Percentiles rank a stretch among this genome's conserved stretches.
Conservation (phyloP, 331 rosid species). For the Prunus yedoensis region DNA sequence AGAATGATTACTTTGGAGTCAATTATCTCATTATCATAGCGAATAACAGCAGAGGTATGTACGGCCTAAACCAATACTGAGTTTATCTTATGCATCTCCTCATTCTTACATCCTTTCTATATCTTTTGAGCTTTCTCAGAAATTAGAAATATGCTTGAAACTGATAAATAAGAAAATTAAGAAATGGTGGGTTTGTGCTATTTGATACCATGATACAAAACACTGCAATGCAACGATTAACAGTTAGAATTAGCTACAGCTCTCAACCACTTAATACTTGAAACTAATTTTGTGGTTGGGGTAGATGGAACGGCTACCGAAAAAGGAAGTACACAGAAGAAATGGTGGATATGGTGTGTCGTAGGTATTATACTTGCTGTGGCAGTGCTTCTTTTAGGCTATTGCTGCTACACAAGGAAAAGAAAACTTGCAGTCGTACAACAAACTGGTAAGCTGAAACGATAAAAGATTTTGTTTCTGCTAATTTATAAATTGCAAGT, state of each 20-base stretch:
- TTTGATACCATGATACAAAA: no score
- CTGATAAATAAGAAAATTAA: no score
- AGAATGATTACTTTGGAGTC: no score
- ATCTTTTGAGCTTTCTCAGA: no score
- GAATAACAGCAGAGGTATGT: no score
- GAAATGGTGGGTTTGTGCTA: no score
- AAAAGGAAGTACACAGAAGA: not conserved
- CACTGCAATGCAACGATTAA: no score
- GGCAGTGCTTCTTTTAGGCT: conserved; percentile 15
- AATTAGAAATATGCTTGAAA: no score
- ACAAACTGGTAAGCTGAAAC: conserved; percentile 21
- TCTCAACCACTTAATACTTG: not conserved
- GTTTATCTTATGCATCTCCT: no score
- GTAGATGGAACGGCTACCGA: conserved; percentile 9
- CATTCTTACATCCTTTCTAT: no score
- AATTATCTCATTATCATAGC: no score
- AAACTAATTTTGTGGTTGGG: not conserved
- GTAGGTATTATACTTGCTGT: not conserved
- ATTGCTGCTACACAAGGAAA: conserved; percentile 16
- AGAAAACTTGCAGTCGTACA: not conserved
- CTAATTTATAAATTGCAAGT: conserved; percentile 2
- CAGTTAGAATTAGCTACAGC: conserved; percentile 1
- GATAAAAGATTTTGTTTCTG: not conserved
- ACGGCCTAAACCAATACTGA: no score
- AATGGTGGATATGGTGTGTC: conserved; percentile 23